Evolutionary conservation across 306 rosid species (phyloP), one percentile per base, ranked within the genome.

Genomic region (Medicago arabica): DNA sequence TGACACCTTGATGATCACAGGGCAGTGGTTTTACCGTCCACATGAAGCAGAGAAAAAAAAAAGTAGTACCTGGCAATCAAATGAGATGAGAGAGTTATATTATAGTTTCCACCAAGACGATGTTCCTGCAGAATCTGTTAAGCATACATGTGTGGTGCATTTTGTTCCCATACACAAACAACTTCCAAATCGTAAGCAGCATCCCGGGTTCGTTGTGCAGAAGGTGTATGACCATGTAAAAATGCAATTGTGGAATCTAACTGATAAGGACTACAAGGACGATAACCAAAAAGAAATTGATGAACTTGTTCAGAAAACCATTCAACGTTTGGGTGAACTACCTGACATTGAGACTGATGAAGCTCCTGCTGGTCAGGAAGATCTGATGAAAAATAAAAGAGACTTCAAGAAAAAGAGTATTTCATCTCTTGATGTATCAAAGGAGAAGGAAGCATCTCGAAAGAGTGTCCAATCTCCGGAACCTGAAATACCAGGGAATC

Each of bases 11-110:
- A 87, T 86, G 93, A 87, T 95, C 58, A 85, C 93, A 31, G 96
- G 99, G 16, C 99, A 95, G 72, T 92, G 99, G 99, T 96, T 96
- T 83, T 96, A 96, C 80, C 97, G 99, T 64, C 99, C 99, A 11
- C 97, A 92, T 83, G 99, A 96, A 84, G 98, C 99, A 57, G 96
- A 81, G 81, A 88, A 77, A 74, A 91, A 89, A 73, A 98, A 91
- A 28, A 96, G 99, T 53, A 93, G 96, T 80, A 88, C 76, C 77
- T 96, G 98, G 98, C 89, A 88, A 81, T 89, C 99, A 49, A 74
- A 81, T 64, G 99, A 96, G 80, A 80, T 91, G 10, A 91, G 94
- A 81, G 97, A 92, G 86, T 87, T 96, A 67, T 96, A 92, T 85
- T 96, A 96, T 70, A 96, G 99, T 86, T 96, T 96, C 78, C 99